These are phyloP conservation scores for Lodderomyces beijingensis DNA, from an alignment of 1,139 yeast genomes.

Conservation along the genomic window DNA sequence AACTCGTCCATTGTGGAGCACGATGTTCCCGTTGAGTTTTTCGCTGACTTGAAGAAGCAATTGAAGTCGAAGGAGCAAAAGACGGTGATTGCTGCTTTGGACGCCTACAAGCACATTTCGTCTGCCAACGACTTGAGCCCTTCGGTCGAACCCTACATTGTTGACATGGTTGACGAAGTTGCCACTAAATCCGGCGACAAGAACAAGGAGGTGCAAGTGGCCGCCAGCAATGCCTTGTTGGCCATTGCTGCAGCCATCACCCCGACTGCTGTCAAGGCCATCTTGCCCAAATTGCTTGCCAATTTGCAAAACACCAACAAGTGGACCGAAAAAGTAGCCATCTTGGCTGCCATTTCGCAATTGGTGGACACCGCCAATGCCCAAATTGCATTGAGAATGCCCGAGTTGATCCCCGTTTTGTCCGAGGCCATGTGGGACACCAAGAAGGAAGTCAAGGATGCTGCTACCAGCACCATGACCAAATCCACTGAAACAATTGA, in stretches of 20 bases:
- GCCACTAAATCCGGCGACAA: slow-evolving; percentile 88
- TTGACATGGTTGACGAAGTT: slow-evolving; percentile 65
- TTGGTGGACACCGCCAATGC: slow-evolving; percentile 93
- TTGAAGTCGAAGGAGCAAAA: slow-evolving; percentile 67
- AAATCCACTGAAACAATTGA: slow-evolving; percentile 96
- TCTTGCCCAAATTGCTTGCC: slow-evolving; percentile 75
- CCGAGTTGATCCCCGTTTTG: slow-evolving; percentile 95
- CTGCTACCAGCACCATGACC: slow-evolving; percentile 93
- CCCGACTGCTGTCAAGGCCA: slow-evolving; percentile 88
- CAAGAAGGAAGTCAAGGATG: slow-evolving; percentile 94
- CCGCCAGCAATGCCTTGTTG: slow-evolving; percentile 68
- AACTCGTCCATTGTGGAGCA: slow-evolving; percentile 98
- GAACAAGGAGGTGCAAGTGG: slow-evolving; percentile 66
- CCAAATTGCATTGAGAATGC: slow-evolving; percentile 98
- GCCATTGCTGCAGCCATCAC: slow-evolving; percentile 79
- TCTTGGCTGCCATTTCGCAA: slow-evolving; percentile 76
- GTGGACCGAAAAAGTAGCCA: slow-evolving; percentile 97
- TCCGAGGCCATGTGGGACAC: slow-evolving; percentile 99
- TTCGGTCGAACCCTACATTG: slow-evolving; percentile 92
- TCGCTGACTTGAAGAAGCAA: slow-evolving; percentile 70
- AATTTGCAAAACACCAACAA: slow-evolving; percentile 74
- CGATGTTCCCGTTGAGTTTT: slow-evolving; percentile 92
- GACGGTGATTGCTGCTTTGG: slow-evolving; percentile 71
- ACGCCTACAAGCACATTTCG: slow-evolving; percentile 82
- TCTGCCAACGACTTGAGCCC: slow-evolving; percentile 76